Evolutionary conservation across 305 asterid genomes (phyloP).

Genomic region (Fraxinus xanthoxyloides): DNA sequence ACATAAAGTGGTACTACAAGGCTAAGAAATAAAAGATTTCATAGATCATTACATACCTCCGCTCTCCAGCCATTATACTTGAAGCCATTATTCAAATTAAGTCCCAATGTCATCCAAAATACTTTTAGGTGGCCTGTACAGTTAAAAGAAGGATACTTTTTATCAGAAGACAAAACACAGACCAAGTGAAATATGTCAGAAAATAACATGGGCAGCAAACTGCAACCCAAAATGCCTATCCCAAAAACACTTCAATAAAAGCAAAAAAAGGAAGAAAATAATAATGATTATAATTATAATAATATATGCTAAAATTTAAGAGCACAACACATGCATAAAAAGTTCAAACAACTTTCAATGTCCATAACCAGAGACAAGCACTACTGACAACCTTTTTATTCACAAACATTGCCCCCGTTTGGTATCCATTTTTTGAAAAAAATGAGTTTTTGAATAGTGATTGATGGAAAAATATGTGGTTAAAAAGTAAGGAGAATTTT

Average conservation of each 20-base stretch:
- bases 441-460: no score
- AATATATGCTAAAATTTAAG: neutral
- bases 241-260: neutral
- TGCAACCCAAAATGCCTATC: neutral
- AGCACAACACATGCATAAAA: neutral
- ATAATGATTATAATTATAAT: neutral
- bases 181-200: neutral
- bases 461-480: no score
- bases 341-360: neutral
- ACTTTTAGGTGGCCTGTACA: constrained; percentile 37
- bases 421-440: no score
- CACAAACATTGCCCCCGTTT: no score
- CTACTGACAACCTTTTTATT: neutral
- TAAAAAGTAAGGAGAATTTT: no score
- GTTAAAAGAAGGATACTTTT: neutral
- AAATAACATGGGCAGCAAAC: constrained; percentile 4
- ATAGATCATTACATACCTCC: constrained; percentile 52
- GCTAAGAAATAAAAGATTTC: neutral
- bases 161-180: neutral
- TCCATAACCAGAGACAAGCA: neutral
- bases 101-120: constrained; percentile 65
- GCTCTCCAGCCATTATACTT: constrained; percentile 90
- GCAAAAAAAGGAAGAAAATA: neutral
- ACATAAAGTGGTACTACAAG: constrained; percentile 1
- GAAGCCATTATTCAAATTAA: constrained; percentile 72